A percentile compares a stretch with the other conserved stretches of the same genome.
phyloP scores from a whole-genome alignment of 1,284 basidiomycete species.

The Marasmius tenuissimus region DNA sequence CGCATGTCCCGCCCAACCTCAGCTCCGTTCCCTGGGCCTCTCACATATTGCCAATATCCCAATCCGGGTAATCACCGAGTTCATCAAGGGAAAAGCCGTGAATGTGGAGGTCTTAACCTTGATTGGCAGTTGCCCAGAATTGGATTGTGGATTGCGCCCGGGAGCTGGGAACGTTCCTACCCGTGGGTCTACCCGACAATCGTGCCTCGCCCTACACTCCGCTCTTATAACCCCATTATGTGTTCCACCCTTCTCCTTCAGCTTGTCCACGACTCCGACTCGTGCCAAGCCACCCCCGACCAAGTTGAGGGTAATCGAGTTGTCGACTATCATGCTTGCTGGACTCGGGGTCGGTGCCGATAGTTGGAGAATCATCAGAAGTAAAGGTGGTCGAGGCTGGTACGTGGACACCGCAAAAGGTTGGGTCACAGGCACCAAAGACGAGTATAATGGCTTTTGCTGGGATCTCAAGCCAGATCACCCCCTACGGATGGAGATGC shows the following conservation, averaged over 20 bases:
- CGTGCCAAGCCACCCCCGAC: conserved; percentile 57
- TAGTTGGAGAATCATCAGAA: conserved; percentile 85
- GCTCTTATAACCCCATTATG: conserved; percentile 79
- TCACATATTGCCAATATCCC: conserved; percentile 80
- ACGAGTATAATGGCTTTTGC: conserved; percentile 41
- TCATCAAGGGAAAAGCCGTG: conserved; percentile 69
- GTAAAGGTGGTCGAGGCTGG: conserved; percentile 94
- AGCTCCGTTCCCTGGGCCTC: conserved; percentile 84
- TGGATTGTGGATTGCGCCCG: conserved; percentile 53
- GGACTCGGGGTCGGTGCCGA: conserved; percentile 76
- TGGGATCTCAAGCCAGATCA: conserved; percentile 66
- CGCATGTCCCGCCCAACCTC: conserved; percentile 66
- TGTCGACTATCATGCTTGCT: conserved; percentile 74
- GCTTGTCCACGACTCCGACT: conserved; percentile 30
- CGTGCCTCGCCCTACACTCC: conserved; percentile 64
- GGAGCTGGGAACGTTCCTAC: conserved; percentile 25
- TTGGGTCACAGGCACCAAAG: conserved; percentile 57
- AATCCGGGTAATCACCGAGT: conserved; percentile 67
- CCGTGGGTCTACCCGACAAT: conserved; percentile 49
- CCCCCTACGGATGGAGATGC: conserved; percentile 67
- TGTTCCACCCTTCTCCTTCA: conserved; percentile 74
- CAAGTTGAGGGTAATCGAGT: conserved; percentile 84
- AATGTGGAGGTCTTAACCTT: conserved; percentile 88
- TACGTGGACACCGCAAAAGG: conserved; percentile 88
- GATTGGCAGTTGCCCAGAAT: conserved; percentile 75